Evolutionary conservation across 2,329 filamentous ascomycete species (phyloP).

Genomic region (Conoideocrella luteorostrata): DNA sequence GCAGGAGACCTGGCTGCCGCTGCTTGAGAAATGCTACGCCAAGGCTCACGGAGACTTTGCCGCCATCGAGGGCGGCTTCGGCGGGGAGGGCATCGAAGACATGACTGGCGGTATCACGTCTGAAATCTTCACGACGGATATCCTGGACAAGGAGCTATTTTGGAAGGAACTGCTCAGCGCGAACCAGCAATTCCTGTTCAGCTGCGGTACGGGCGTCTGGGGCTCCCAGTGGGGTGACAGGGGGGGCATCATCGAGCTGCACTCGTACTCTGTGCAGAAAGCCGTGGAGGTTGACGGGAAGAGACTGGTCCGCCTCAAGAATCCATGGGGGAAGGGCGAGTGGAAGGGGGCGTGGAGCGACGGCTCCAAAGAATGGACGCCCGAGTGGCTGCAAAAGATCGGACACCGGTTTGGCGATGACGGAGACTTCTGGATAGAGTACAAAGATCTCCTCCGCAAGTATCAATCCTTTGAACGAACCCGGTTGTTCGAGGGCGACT

Average conservation of each 20-base stretch:
- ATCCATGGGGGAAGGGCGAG: slow-evolving; percentile 76
- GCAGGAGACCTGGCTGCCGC: slow-evolving; percentile 74
- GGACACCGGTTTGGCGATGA: slow-evolving; percentile 72
- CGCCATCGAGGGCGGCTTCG: slow-evolving; percentile 66
- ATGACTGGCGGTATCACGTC: slow-evolving; percentile 61
- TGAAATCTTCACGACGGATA: slow-evolving; percentile 59
- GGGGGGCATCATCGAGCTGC: slow-evolving; percentile 51
- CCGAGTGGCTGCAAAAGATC: slow-evolving; percentile 68
- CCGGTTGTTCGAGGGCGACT: slow-evolving; percentile 49
- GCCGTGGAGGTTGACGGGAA: slow-evolving; percentile 50
- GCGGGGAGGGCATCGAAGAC: slow-evolving; percentile 53
- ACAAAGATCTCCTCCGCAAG: slow-evolving; percentile 52
- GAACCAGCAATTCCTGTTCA: slow-evolving; percentile 71
- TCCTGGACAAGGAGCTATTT: slow-evolving; percentile 63
- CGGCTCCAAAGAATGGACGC: slow-evolving; percentile 78
- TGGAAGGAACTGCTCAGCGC: slow-evolving; percentile 74
- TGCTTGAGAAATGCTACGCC: slow-evolving; percentile 74
- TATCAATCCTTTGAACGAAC: slow-evolving; percentile 54
- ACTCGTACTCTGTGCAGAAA: slow-evolving; percentile 57
- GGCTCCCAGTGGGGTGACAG: slow-evolving; percentile 30
- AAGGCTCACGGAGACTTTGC: slow-evolving; percentile 77
- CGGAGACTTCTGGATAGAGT: slow-evolving; percentile 58
- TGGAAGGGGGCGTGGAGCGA: slow-evolving; percentile 81
- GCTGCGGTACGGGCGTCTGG: slow-evolving; percentile 43
- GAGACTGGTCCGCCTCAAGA: slow-evolving; percentile 59